These are phyloP conservation scores for Hypoxylon intermedium DNA, from an alignment of 495 filamentous ascomycete species.

Conservation along the genomic window DNA sequence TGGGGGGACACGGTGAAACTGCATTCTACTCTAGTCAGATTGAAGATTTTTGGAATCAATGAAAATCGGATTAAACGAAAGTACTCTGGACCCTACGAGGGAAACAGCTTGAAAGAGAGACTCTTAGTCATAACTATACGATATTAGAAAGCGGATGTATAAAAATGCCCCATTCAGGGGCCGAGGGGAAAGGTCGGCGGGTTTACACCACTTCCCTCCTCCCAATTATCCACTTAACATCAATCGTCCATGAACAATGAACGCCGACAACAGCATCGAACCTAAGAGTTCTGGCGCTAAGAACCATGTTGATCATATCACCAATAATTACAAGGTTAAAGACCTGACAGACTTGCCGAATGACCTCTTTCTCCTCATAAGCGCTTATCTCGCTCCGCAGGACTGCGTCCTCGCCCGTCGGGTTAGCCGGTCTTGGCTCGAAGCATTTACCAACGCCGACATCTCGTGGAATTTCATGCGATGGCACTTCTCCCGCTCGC, in stretches of 20 bases:
- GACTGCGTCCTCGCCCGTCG: conserved; percentile 63
- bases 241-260: conserved; percentile 4
- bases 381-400: conserved; percentile 57
- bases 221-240: conserved; percentile 1
- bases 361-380: conserved; percentile 61
- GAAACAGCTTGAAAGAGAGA: no score
- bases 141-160: no score
- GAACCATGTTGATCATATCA: background rate
- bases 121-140: no score
- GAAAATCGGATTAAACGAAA: no score
- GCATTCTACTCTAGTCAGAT: no score
- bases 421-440: conserved; percentile 62
- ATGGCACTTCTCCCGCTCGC: conserved; percentile 61
- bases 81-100: no score
- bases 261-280: background rate
- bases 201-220: no score
- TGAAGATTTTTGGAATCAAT: no score
- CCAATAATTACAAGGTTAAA: conserved; percentile 3
- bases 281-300: background rate
- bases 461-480: conserved; percentile 57
- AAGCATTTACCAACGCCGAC: conserved; percentile 59
- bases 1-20: no score
- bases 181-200: no score
- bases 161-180: no score
- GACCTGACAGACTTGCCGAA: conserved; percentile 60